Percentiles rank a stretch among this genome's conserved stretches.
phyloP scores from a whole-genome alignment of 2,329 filamentous ascomycete species.

The Gaeumannomyces sp. region DNA sequence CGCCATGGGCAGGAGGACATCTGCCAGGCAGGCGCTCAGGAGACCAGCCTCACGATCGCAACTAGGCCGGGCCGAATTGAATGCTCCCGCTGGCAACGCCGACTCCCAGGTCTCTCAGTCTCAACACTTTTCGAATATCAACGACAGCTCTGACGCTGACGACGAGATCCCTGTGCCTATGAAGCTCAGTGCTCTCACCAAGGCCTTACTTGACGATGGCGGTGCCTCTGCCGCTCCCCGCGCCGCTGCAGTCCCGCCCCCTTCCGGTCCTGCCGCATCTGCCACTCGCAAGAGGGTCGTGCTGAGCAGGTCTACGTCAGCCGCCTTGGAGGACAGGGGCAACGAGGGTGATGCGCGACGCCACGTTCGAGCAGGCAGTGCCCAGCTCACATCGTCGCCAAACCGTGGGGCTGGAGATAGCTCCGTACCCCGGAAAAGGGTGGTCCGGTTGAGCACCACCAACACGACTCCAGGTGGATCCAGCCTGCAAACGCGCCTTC shows the following conservation, averaged over 20 bases:
- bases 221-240: slow-evolving; percentile 29
- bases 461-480: slow-evolving; percentile 33
- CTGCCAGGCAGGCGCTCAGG: slow-evolving; percentile 49
- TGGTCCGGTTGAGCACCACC: slow-evolving; percentile 46
- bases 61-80: slow-evolving; percentile 39
- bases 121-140: slow-evolving; percentile 45
- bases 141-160: slow-evolving; percentile 91
- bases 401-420: slow-evolving; percentile 42
- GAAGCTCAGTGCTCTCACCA: slow-evolving; percentile 89
- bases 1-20: slow-evolving; percentile 44
- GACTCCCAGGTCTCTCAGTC: slow-evolving; percentile 24
- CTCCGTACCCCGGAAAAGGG: slow-evolving; percentile 46
- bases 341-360: slow-evolving; percentile 20
- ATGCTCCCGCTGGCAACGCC: slow-evolving; percentile 24
- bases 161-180: slow-evolving; percentile 88
- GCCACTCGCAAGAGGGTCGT: slow-evolving; percentile 47
- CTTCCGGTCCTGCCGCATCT: slow-evolving; percentile 29
- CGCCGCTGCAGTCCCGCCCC: slow-evolving; percentile 21
- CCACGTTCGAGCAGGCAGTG: slow-evolving; percentile 42
- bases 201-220: slow-evolving; percentile 68
- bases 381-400: slow-evolving; percentile 38
- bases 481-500: slow-evolving; percentile 36
- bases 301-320: slow-evolving; percentile 37
- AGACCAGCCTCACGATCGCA: slow-evolving; percentile 41
- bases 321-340: slow-evolving; percentile 34